These are phyloP conservation scores for Boletus vermiculosoides DNA, from an alignment of 768 basidiomycete genomes.

Conservation along the genomic window DNA sequence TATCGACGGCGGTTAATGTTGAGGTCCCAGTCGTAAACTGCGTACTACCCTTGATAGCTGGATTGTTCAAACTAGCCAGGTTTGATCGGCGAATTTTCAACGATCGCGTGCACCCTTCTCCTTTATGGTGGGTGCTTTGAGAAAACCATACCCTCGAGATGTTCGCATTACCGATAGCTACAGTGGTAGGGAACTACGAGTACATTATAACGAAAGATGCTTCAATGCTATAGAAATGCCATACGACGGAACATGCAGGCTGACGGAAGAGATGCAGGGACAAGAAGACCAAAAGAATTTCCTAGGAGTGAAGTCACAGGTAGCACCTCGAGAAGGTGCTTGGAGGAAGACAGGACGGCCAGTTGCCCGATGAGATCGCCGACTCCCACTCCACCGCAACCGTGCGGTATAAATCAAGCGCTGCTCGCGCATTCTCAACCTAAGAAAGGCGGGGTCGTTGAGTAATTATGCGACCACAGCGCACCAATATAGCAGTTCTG, in stretches of 20 bases:
- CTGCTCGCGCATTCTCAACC: slow-evolving; percentile 75
- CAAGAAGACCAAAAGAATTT: slow-evolving; percentile 17
- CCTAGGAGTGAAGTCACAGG: slow-evolving; percentile 35
- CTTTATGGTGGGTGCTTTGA: neutral
- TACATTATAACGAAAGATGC: slow-evolving; percentile 24
- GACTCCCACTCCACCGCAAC: slow-evolving; percentile 66
- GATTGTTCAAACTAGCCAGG: neutral
- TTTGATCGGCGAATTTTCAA: neutral
- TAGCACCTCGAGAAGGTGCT: slow-evolving; percentile 82
- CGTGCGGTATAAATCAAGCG: slow-evolving; percentile 52
- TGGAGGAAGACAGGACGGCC: slow-evolving; percentile 77
- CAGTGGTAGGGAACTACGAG: slow-evolving; percentile 12
- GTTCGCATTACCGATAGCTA: slow-evolving; percentile 21
- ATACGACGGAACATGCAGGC: slow-evolving; percentile 5
- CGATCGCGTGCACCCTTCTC: neutral
- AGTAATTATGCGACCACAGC: slow-evolving; percentile 10
- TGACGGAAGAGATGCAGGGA: neutral
- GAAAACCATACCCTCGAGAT: slow-evolving; percentile 5
- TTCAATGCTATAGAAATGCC: slow-evolving; percentile 9
- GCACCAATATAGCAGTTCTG: neutral
- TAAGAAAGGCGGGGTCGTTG: slow-evolving; percentile 30
- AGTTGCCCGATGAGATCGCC: slow-evolving; percentile 56
- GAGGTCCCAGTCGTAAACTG: neutral
- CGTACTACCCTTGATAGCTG: neutral
- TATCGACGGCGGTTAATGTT: slow-evolving; percentile 15